These are phyloP conservation scores for Tylopilus vinaceipallidus DNA, from an alignment of 768 basidiomycete genomes.

Conservation along the genomic window DNA sequence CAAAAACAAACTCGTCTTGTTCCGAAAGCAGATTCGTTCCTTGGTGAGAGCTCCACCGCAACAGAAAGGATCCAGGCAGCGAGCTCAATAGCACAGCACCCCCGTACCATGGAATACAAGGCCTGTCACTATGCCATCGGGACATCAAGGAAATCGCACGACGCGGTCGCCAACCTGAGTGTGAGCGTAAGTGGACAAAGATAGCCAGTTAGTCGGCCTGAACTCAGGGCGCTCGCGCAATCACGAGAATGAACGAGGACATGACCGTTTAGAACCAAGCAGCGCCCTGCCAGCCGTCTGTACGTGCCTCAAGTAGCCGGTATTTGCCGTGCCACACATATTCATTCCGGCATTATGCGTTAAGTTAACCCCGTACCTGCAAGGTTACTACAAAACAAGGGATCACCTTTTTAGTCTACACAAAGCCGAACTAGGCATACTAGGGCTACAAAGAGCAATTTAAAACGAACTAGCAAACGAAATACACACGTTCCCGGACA, in stretches of 20 bases:
- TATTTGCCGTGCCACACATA: constrained; percentile 3
- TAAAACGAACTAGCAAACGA: background rate
- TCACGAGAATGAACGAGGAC: background rate
- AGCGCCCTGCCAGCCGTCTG: background rate
- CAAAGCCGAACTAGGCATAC: background rate
- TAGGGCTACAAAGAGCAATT: constrained; percentile 27
- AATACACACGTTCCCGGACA: background rate
- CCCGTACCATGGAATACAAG: constrained; percentile 22
- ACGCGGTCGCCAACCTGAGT: background rate
- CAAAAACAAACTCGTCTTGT: background rate
- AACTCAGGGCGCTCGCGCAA: background rate
- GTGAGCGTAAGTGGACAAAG: background rate
- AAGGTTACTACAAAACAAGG: constrained; percentile 10
- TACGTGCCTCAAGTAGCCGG: constrained; percentile 2
- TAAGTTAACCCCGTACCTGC: background rate
- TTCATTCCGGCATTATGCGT: too few species aligned
- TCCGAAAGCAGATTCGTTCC: background rate
- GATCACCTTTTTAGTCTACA: background rate
- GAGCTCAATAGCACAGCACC: background rate
- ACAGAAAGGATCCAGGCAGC: constrained; percentile 3
- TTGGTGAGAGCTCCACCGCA: background rate
- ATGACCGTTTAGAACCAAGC: constrained; percentile 12
- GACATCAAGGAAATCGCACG: background rate
- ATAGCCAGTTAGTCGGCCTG: background rate
- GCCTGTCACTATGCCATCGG: constrained; percentile 12